phyloP scores from a whole-genome alignment of 768 basidiomycete genomes.

The Mycena rosella region DNA sequence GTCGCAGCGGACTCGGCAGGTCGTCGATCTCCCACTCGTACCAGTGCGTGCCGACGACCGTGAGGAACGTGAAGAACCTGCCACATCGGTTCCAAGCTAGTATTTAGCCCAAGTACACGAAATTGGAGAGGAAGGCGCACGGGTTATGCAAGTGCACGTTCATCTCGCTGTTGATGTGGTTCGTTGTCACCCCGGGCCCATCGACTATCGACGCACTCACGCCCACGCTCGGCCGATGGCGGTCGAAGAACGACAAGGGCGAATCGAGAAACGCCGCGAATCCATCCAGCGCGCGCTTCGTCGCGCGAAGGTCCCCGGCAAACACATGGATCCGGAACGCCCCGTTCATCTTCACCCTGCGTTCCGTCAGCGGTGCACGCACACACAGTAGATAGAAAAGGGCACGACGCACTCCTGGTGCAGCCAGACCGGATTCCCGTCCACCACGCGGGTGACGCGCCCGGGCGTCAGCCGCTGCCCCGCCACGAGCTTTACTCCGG shows the following conservation, averaged over 20 bases:
- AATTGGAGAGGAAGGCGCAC: too few relatives aligned
- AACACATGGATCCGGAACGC: constrained; percentile 38
- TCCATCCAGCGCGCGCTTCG: constrained; percentile 25
- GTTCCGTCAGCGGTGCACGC: background rate
- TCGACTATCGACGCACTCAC: constrained; percentile 32
- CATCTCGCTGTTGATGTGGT: constrained; percentile 8
- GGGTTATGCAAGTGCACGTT: constrained; percentile 24
- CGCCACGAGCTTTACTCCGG: constrained; percentile 29
- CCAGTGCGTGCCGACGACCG: constrained; percentile 37
- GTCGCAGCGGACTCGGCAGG: constrained; percentile 34
- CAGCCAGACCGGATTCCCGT: constrained; percentile 32
- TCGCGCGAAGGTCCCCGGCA: constrained; percentile 28
- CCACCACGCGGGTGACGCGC: constrained; percentile 30
- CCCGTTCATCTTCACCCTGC: constrained; percentile 39
- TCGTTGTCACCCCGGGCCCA: constrained; percentile 28
- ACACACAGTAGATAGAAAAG: background rate
- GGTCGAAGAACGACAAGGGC: constrained; percentile 34
- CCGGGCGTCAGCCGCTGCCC: constrained; percentile 34
- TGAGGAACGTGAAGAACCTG: constrained; percentile 40
- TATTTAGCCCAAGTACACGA: too few relatives aligned
- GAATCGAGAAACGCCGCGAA: constrained; percentile 37
- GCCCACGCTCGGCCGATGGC: constrained; percentile 21
- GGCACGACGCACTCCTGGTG: constrained; percentile 37
- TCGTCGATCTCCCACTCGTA: constrained; percentile 37
- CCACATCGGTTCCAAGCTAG: too few relatives aligned